Evolutionary conservation across 2,329 filamentous ascomycete genomes (phyloP).

Genomic region (Immersiporthe knoxdaviesiana): DNA sequence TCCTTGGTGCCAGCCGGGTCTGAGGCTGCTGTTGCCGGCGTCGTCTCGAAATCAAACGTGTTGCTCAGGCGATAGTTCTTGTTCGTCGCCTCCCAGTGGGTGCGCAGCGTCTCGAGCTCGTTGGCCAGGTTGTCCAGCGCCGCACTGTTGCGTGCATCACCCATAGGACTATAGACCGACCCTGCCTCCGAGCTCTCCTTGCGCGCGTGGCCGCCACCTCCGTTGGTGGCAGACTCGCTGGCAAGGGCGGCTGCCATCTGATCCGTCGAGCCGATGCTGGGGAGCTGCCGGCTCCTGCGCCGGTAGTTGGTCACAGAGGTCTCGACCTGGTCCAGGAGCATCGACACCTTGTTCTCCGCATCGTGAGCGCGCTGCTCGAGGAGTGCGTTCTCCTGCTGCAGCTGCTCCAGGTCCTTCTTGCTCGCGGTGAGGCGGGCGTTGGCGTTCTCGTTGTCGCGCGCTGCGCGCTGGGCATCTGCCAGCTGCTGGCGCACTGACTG

Average conservation of each 20-base stretch:
- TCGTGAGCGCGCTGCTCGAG: slow-evolving; percentile 85
- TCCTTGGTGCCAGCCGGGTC: slow-evolving; percentile 45
- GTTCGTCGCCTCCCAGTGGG: slow-evolving; percentile 94
- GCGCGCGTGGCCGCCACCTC: slow-evolving; percentile 50
- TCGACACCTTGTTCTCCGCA: slow-evolving; percentile 89
- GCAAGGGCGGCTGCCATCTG: slow-evolving; percentile 41
- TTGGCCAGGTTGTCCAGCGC: slow-evolving; percentile 89
- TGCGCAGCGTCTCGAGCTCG: slow-evolving; percentile 87
- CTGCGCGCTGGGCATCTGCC: slow-evolving; percentile 61
- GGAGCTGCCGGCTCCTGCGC: slow-evolving; percentile 67
- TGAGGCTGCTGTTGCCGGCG: slow-evolving; percentile 22
- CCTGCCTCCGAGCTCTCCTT: slow-evolving; percentile 63
- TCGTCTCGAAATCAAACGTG: slow-evolving; percentile 79
- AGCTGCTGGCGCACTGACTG: slow-evolving; percentile 71
- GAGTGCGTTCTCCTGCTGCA: slow-evolving; percentile 79
- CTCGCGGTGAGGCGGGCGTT: slow-evolving; percentile 61
- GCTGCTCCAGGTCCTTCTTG: slow-evolving; percentile 73
- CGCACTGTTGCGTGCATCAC: slow-evolving; percentile 60
- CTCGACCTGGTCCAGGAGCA: slow-evolving; percentile 93
- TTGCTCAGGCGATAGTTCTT: slow-evolving; percentile 92
- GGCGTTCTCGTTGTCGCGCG: slow-evolving; percentile 57
- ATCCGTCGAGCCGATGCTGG: slow-evolving; percentile 54
- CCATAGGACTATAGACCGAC: slow-evolving; percentile 63
- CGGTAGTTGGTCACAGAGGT: slow-evolving; percentile 93
- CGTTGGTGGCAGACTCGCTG: slow-evolving; percentile 43